Base-by-base conservation (phyloP, 805 yeast genomes). In the Saccharomycopsis sp. region DNA sequence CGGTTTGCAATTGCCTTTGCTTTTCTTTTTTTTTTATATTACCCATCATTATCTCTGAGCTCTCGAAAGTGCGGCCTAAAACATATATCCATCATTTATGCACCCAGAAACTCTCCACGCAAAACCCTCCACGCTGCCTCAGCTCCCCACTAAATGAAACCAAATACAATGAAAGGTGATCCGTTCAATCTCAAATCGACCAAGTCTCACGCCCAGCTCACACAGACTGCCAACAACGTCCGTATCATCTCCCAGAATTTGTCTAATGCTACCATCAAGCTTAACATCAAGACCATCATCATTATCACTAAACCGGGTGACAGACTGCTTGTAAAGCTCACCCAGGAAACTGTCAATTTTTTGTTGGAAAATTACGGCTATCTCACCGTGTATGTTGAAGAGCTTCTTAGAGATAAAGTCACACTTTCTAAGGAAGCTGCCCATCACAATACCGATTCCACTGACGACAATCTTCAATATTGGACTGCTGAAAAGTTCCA, bases 261-360 rank as follows among this genome's bases (percentile, higher is more conserved):
- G 44, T 78, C 83, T 56, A 82, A 82, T 63, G 88, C 92, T 2
- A 85, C 87, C 2, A 83, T 90, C 25, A 84, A 84, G 64, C 70
- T 90, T 20, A 85, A 86, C 57, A 84, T 87, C 19, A 78, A 79
- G 52, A 82, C 88, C 17, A 82, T 90, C 19, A 78, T 90, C 83
- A 82, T 90, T 14, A 91, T 91, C 19, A 90, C 97, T n/a, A 90
- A 90, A 70, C 94, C 96, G 0, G 78, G 96, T 57, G 97, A 91
- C 68, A 85, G 87, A 64, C 84, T 90, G 3, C 73, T 91, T 56
- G 83, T 87, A 3, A 84, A 82, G 66, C 73, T 89, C 52, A 88
- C 97, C 0, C 76, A 93, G 58, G 94, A 88, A 66, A 75, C 91
- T 63, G 85, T 89, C 0, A 89, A 83, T 65, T 91, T 94, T 93